A percentile compares a stretch with the other conserved stretches of the same genome.
Conservation (phyloP, 352 stramenopile genomes). For the Phytophthora boehmeriae region DNA sequence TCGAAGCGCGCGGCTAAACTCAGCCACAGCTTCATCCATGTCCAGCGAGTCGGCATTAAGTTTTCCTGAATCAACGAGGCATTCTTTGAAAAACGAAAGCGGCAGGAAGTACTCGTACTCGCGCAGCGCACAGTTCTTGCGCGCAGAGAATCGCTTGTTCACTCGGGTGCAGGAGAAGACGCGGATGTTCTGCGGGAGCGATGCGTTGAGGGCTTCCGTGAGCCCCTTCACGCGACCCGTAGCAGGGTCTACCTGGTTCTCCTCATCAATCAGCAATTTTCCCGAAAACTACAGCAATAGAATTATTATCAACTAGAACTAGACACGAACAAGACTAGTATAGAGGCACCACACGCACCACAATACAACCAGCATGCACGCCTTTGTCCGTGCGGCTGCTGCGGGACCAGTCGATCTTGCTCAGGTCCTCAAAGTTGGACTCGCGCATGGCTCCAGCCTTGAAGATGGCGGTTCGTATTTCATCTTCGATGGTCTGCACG, state of each 20-base stretch:
- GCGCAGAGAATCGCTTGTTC: conserved; percentile 90
- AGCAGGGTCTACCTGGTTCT: conserved; percentile 56
- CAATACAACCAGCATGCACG: conserved; percentile 90
- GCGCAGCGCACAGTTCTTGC: conserved; percentile 86
- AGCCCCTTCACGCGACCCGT: conserved; percentile 68
- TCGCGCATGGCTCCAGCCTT: conserved; percentile 82
- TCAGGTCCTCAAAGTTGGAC: conserved; percentile 87
- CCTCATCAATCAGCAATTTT: conserved; percentile 87
- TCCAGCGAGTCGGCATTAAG: conserved; percentile 28
- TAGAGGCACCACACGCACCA: conserved; percentile 51
- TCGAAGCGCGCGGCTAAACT: conserved; percentile 58
- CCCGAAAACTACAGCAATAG: conserved; percentile 68
- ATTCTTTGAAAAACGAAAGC: conserved; percentile 69
- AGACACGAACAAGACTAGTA: too few relatives aligned
- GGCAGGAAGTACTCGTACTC: conserved; percentile 94
- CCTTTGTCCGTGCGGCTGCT: conserved; percentile 93
- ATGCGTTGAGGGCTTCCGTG: conserved; percentile 73
- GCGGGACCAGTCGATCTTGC: conserved; percentile 90
- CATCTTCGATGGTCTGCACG: conserved; percentile 86
- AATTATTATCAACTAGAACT: too few relatives aligned
- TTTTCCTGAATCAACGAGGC: conserved; percentile 27
- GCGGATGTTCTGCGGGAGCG: conserved; percentile 80
- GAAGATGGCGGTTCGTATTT: conserved; percentile 81
- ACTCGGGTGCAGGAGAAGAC: conserved; percentile 90
- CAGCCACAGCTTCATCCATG: conserved; percentile 42